Conservation (phyloP, 2,329 filamentous ascomycete genomes). For the Aspergillus sp. region DNA sequence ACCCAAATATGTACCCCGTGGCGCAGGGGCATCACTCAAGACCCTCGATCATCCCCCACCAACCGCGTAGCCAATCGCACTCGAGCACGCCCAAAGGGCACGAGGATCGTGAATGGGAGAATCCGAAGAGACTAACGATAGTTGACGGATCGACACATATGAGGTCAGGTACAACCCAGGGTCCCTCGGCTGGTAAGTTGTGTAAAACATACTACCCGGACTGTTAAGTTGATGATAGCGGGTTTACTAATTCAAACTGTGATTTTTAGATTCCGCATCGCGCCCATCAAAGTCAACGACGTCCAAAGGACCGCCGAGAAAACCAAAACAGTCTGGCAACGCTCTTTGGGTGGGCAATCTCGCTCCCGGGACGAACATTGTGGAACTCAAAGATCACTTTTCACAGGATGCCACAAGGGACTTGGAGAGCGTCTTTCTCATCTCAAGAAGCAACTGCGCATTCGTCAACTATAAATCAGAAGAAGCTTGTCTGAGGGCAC, state of each 20-base stretch:
- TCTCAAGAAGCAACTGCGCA: constrained; percentile 95
- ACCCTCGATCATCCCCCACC: constrained; percentile 13
- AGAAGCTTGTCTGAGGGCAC: constrained; percentile 72
- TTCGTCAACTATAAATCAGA: constrained; percentile 95
- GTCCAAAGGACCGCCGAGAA: constrained; percentile 67
- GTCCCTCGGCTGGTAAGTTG: constrained; percentile 29
- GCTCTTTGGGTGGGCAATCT: constrained; percentile 97
- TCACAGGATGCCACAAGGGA: constrained; percentile 74
- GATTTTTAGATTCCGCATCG: constrained; percentile 21
- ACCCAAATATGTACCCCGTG: constrained; percentile 29
- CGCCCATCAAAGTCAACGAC: constrained; percentile 28
- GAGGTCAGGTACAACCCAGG: constrained; percentile 24
- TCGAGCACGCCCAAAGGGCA: constrained; percentile 2
- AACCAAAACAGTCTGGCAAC: constrained; percentile 74
- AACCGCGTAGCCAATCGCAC: constrained; percentile 11
- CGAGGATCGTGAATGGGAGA: constrained; percentile 10
- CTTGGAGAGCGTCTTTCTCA: constrained; percentile 88
- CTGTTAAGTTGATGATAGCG: not conserved
- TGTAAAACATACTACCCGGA: not conserved
- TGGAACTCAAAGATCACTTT: constrained; percentile 88
- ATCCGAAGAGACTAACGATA: constrained; percentile 30
- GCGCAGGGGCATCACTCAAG: constrained; percentile 25
- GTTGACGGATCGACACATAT: constrained; percentile 43
- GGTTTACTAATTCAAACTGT: not conserved
- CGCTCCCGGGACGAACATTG: constrained; percentile 78